phyloP scores from a whole-genome alignment of 352 stramenopile genomes.

The Pythium insidiosum region DNA sequence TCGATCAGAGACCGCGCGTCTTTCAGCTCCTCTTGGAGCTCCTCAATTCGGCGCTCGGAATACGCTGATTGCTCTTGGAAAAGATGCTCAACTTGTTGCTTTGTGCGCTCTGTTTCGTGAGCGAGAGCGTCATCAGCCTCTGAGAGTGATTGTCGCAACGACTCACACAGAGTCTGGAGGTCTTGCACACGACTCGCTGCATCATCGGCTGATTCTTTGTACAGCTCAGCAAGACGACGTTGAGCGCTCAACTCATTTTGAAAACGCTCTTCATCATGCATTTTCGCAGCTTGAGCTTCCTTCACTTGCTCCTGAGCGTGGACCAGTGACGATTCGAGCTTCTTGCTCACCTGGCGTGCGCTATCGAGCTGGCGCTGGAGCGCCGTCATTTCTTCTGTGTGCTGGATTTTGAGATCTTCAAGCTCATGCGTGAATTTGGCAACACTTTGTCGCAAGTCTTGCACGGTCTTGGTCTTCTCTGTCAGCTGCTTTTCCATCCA shows the following conservation, averaged over 20 bases:
- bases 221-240: constrained; percentile 57
- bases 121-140: constrained; percentile 52
- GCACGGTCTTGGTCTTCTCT: constrained; percentile 58
- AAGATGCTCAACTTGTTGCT: constrained; percentile 62
- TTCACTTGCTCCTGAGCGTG: constrained; percentile 65
- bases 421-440: constrained; percentile 42
- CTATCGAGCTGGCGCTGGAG: constrained; percentile 41
- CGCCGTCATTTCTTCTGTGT: constrained; percentile 9
- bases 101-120: constrained; percentile 57
- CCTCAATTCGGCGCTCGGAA: constrained; percentile 47
- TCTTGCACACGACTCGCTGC: constrained; percentile 43
- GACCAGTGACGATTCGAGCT: constrained; percentile 52
- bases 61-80: constrained; percentile 58
- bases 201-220: constrained; percentile 58
- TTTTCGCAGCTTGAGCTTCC: constrained; percentile 46
- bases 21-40: constrained; percentile 42
- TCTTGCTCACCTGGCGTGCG: constrained; percentile 47
- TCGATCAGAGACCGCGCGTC: constrained; percentile 42
- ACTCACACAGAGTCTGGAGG: constrained; percentile 46
- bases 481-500: constrained; percentile 57
- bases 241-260: constrained; percentile 63
- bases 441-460: constrained; percentile 48
- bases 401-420: constrained; percentile 42
- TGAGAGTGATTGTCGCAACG: constrained; percentile 42
- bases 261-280: constrained; percentile 54